Conservation (phyloP, 2,329 filamentous ascomycete species). For the Didymella arachidicola region DNA sequence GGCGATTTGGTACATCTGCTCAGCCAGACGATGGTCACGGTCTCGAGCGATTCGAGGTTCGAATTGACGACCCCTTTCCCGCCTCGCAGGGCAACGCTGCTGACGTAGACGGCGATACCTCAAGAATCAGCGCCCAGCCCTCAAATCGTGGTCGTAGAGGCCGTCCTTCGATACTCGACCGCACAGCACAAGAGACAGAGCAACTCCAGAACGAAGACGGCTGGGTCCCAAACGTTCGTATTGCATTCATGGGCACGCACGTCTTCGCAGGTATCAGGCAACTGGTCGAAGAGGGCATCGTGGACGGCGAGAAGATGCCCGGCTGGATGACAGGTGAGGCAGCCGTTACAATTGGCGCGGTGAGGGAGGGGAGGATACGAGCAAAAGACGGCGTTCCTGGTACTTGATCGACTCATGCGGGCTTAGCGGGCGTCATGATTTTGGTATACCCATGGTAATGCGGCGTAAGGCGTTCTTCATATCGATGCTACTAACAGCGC, state of each 20-base stretch:
- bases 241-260: conserved; percentile 78
- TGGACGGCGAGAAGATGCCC: conserved; percentile 81
- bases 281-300: conserved; percentile 76
- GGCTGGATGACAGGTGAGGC: conserved; percentile 93
- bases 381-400: conserved; percentile 38
- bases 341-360: conserved; percentile 75
- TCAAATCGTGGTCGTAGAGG: conserved; percentile 35
- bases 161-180: conserved; percentile 46
- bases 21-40: conserved; percentile 24
- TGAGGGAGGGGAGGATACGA: conserved; percentile 70
- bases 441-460: conserved; percentile 36
- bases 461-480: conserved; percentile 19
- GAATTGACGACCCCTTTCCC: conserved; percentile 57
- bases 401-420: conserved; percentile 24
- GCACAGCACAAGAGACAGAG: conserved; percentile 42
- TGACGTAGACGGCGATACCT: conserved; percentile 28
- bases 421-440: conserved; percentile 25
- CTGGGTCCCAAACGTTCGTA: conserved; percentile 67
- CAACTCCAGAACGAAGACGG: conserved; percentile 34
- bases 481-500: too few species aligned
- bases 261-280: conserved; percentile 82
- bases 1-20: conserved; percentile 70
- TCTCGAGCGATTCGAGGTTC: conserved; percentile 59
- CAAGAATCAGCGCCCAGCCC: conserved; percentile 22
- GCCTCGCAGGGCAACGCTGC: conserved; percentile 11